Conservation (phyloP, 805 yeast genomes). For the Nakazawaea peltata region DNA sequence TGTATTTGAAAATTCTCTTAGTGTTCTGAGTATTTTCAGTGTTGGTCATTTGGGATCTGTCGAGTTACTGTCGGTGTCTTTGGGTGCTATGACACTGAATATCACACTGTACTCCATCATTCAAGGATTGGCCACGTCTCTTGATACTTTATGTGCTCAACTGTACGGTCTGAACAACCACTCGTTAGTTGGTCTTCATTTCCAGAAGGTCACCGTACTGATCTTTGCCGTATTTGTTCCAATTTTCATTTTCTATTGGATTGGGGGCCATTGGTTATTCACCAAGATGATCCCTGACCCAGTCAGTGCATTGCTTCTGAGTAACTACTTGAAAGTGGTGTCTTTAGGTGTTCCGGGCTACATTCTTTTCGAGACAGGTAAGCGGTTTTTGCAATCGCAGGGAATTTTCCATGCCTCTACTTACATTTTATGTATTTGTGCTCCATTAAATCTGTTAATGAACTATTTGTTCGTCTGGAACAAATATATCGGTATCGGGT, state of each 20-base stretch:
- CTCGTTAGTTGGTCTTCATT: conserved; percentile 39
- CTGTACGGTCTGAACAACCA: conserved; percentile 49
- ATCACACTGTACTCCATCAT: conserved; percentile 48
- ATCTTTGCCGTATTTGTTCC: conserved; percentile 33
- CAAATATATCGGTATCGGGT: conserved; percentile 38
- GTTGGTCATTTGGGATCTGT: conserved; percentile 56
- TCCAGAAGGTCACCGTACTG: conserved; percentile 42
- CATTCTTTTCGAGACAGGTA: conserved; percentile 46
- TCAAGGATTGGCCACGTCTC: conserved; percentile 49
- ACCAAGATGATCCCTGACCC: conserved; percentile 38
- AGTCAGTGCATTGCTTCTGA: conserved; percentile 37
- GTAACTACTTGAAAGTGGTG: conserved; percentile 36
- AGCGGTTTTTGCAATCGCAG: conserved; percentile 49
- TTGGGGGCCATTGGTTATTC: conserved; percentile 34
- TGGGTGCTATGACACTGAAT: conserved; percentile 50
- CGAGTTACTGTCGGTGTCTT: conserved; percentile 50
- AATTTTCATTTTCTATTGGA: conserved; percentile 30
- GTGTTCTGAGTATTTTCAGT: conserved; percentile 44
- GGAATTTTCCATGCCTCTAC: conserved; percentile 52
- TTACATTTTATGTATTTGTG: conserved; percentile 42
- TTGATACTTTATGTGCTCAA: conserved; percentile 54
- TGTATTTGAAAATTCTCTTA: conserved; percentile 43
- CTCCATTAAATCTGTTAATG: conserved; percentile 43
- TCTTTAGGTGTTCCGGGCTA: conserved; percentile 51
- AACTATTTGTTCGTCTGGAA: conserved; percentile 39